A percentile compares a stretch with the other conserved stretches of the same genome.
Evolutionary conservation across 768 basidiomycete species (phyloP).

Genomic region (Clitopilus passeckerianus): DNA sequence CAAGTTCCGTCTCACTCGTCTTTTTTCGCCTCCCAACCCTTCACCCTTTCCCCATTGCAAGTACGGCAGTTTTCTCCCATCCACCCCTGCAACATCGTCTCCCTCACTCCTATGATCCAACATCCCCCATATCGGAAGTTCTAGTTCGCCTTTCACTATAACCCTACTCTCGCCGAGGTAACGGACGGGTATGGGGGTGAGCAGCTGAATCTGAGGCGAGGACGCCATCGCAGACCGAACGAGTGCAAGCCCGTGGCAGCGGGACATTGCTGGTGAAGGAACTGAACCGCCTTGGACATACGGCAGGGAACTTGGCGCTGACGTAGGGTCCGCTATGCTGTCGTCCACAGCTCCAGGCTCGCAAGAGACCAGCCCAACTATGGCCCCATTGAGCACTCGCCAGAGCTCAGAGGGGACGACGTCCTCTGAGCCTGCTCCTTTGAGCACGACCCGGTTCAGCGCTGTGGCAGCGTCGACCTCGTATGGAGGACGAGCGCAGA

Average conservation of each 20-base stretch:
- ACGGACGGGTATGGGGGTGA: slow-evolving; percentile 66
- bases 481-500: slow-evolving; percentile 69
- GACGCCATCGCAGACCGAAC: slow-evolving; percentile 52
- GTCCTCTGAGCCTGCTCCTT: slow-evolving; percentile 76
- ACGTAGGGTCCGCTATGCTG: no score
- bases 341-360: slow-evolving; percentile 24
- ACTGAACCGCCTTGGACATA: slow-evolving; percentile 53
- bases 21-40: slow-evolving; percentile 67
- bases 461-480: slow-evolving; percentile 52
- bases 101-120: slow-evolving; percentile 56
- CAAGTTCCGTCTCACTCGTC: slow-evolving; percentile 77
- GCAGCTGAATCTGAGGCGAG: slow-evolving; percentile 52
- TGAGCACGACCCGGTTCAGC: slow-evolving; percentile 61
- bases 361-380: slow-evolving; percentile 70
- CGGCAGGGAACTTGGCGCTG: slow-evolving; percentile 25
- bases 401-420: slow-evolving; percentile 65
- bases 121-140: slow-evolving; percentile 85
- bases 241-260: slow-evolving; percentile 72
- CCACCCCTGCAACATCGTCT: slow-evolving; percentile 39
- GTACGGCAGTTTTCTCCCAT: slow-evolving; percentile 62
- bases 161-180: slow-evolving; percentile 38
- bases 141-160: slow-evolving; percentile 84
- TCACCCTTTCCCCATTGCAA: slow-evolving; percentile 71
- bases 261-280: slow-evolving; percentile 57
- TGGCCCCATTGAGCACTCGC: slow-evolving; percentile 70